Conservation (phyloP, 805 yeast genomes). For the Wickerhamomyces silvicola region DNA sequence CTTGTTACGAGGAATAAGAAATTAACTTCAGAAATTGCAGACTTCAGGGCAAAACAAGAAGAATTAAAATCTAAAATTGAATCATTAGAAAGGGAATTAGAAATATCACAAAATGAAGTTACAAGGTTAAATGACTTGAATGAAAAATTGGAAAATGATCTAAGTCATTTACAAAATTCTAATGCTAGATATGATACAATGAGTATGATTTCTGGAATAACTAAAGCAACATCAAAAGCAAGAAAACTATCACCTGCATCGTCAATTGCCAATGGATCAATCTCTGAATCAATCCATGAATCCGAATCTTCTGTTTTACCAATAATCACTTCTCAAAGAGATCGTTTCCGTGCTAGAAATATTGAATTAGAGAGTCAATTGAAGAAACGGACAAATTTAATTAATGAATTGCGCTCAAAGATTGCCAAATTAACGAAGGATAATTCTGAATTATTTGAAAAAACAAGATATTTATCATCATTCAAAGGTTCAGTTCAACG, state of each 20-base stretch:
- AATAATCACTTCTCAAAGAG: slow-evolving; percentile 91
- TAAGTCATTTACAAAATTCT: slow-evolving; percentile 44
- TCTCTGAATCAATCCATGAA: slow-evolving; percentile 26
- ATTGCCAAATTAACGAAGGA: slow-evolving; percentile 60
- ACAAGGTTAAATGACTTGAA: slow-evolving; percentile 40
- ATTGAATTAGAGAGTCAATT: slow-evolving; percentile 79
- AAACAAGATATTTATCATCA: slow-evolving; percentile 60
- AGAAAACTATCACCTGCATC: slow-evolving; percentile 45
- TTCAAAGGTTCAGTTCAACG: slow-evolving; percentile 25
- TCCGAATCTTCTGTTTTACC: slow-evolving; percentile 57
- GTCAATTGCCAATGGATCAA: slow-evolving; percentile 39
- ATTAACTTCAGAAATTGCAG: slow-evolving; percentile 63
- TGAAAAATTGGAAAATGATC: slow-evolving; percentile 65
- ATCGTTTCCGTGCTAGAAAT: slow-evolving; percentile 79
- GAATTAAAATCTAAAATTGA: slow-evolving; percentile 35
- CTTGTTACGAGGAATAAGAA: slow-evolving; percentile 66
- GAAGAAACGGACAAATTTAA: slow-evolving; percentile 46
- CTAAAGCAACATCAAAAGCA: slow-evolving; percentile 22
- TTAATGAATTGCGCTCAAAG: slow-evolving; percentile 60
- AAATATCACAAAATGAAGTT: slow-evolving; percentile 30
- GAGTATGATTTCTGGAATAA: slow-evolving; percentile 59
- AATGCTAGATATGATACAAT: slow-evolving; percentile 43
- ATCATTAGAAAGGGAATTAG: slow-evolving; percentile 33
- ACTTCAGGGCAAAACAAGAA: slow-evolving; percentile 53
- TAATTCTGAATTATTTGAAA: slow-evolving; percentile 73